phyloP scores from a whole-genome alignment of 2,329 filamentous ascomycete genomes.

The Incumbomyces lentus region DNA sequence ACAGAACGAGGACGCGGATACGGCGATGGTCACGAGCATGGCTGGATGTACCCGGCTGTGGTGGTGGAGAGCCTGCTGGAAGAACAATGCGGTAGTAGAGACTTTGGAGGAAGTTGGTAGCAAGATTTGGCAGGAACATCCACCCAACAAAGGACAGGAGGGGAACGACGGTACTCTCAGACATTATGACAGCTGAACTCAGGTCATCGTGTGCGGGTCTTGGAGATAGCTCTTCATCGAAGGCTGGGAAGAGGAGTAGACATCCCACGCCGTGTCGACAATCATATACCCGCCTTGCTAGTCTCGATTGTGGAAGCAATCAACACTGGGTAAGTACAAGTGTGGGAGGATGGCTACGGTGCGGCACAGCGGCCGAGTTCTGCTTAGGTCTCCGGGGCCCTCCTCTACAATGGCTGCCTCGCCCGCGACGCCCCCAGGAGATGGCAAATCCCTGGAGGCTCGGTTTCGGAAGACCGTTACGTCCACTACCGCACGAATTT shows the following conservation, averaged over 20 bases:
- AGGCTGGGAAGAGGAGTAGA: not conserved
- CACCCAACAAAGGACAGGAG: constrained; percentile 49
- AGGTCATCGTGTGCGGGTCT: not conserved
- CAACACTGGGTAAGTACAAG: no score
- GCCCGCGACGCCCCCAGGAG: no score
- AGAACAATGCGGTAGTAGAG: constrained; percentile 83
- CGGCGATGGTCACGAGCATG: constrained; percentile 65
- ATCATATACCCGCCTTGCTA: no score
- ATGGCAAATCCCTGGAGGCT: no score
- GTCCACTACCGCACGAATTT: no score
- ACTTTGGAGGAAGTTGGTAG: constrained; percentile 64
- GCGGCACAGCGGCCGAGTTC: no score
- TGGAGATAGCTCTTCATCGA: not conserved
- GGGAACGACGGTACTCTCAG: constrained; percentile 29
- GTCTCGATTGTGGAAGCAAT: no score
- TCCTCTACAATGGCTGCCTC: no score
- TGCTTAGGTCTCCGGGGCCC: no score
- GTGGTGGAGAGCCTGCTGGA: constrained; percentile 76
- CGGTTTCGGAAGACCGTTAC: no score
- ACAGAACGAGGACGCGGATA: constrained; percentile 74
- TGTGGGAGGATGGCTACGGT: no score
- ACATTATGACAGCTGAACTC: constrained; percentile 15
- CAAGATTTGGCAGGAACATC: constrained; percentile 61
- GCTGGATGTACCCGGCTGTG: constrained; percentile 54
- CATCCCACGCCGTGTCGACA: no score